Percentiles rank a stretch among this genome's conserved stretches.
Conservation (phyloP, 2,329 filamentous ascomycete species). For the Ilyonectria mors-panacis region DNA sequence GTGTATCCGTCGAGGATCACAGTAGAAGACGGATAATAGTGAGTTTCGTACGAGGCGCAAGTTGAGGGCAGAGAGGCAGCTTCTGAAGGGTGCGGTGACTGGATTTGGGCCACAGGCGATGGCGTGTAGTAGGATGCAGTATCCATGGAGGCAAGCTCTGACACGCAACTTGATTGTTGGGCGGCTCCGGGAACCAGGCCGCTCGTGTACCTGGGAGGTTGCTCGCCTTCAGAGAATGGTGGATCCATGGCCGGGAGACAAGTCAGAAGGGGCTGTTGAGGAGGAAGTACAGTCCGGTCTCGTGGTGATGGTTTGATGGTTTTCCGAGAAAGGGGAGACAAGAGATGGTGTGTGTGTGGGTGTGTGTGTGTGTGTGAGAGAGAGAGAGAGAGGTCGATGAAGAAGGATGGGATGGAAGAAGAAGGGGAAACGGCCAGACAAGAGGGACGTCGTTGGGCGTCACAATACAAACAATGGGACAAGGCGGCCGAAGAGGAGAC, state of each 20-base stretch:
- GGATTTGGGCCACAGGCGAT: conserved; percentile 40
- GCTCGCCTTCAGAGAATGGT: conserved; percentile 48
- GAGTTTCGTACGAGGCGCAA: conserved; percentile 40
- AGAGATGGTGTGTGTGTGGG: background rate
- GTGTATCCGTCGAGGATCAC: conserved; percentile 41
- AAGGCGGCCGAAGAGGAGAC: conserved; percentile 39
- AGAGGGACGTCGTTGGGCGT: conserved; percentile 39
- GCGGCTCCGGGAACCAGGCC: conserved; percentile 41
- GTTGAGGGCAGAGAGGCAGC: conserved; percentile 39
- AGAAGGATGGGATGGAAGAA: conserved; percentile 15
- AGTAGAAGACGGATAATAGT: conserved; percentile 34
- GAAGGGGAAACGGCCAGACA: conserved; percentile 30
- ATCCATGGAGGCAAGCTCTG: conserved; percentile 46
- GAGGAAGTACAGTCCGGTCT: conserved; percentile 42
- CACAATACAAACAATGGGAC: conserved; percentile 49
- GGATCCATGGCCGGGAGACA: conserved; percentile 46
- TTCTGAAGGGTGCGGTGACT: conserved; percentile 43
- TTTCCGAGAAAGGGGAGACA: conserved; percentile 9
- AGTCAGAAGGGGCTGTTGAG: conserved; percentile 33
- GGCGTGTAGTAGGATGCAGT: conserved; percentile 40
- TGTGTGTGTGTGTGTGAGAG: too few species aligned
- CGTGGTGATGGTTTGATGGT: conserved; percentile 37
- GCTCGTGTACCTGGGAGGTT: conserved; percentile 53
- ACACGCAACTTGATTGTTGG: conserved; percentile 48
- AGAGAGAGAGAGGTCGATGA: conserved; percentile 25